Evolutionary conservation across 805 yeast genomes (phyloP), one percentile per base, ranked within the genome.

Genomic region (Scheffersomyces ergatensis): DNA sequence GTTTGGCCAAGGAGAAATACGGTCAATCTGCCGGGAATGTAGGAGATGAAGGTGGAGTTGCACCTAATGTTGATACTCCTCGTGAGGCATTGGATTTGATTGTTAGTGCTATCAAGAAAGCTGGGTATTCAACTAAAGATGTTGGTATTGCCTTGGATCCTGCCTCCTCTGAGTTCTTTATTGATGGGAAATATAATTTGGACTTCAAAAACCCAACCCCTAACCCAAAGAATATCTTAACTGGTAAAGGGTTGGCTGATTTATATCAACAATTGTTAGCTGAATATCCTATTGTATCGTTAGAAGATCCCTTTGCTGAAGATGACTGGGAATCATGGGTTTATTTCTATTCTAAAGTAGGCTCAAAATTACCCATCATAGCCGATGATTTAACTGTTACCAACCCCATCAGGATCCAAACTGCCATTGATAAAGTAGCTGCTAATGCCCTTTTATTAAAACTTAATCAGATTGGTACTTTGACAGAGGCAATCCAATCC

Each of bases 111-210:
- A 90, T 92, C 67, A 86, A 82, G 67, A 71, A 76, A 58, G 96
- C 98, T 57, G 98, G 98, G 64, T 89, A 90, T 85, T 83, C 82
- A 51, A 97, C 96, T 70, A 74, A 80, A 77, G 24, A 21, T 21
- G 82, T 92, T 65, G 76, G 80, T 62, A 54, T 54, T 43, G 58
- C 55, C n/a, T 38, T 54, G 23, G 58, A 54, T 44, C 41, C 44
- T 27, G 58, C 58, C 9, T 42, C 54, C 3, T 52, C 57, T 13
- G 58, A 54, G 37, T 54, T 54, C 44, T 54, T 39, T 40, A 45
- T 46, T 25, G 52, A 51, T 30, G 58, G 56, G 18, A 37, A 43
- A 24, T 54, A 54, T 39, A 54, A 54, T 38, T 34, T 54, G 38
- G 53, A 49, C 34, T 54, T 52, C 47, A 54, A 52, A 47, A 51